A percentile compares a stretch with the other conserved stretches of the same genome.
phyloP scores from a whole-genome alignment of 2,329 filamentous ascomycete genomes.

The Fusarium concolor region DNA sequence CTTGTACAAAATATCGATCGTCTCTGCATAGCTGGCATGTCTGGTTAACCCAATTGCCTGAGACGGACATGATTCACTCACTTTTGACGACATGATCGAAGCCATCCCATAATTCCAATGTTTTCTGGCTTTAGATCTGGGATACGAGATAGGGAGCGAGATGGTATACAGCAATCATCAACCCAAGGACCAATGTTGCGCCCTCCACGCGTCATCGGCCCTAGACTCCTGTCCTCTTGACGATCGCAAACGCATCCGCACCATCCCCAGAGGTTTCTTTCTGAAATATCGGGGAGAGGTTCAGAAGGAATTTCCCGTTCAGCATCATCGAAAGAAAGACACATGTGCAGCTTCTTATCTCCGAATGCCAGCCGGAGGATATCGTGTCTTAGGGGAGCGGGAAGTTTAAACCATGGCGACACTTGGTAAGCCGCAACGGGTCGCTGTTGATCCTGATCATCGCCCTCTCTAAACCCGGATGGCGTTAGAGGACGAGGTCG shows the following conservation, averaged over 20 bases:
- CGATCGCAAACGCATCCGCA: neutral
- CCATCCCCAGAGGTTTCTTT: neutral
- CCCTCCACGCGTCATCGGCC: neutral
- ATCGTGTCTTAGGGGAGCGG: neutral
- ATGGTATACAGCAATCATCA: neutral
- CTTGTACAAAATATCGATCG: constrained; percentile 1
- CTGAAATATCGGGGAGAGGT: no score
- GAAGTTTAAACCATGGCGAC: neutral
- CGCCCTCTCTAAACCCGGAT: neutral
- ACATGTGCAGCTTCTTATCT: neutral
- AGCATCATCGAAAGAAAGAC: neutral
- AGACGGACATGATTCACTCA: neutral
- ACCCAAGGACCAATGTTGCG: neutral
- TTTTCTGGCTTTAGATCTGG: neutral
- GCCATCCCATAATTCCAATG: neutral
- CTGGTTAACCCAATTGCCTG: neutral
- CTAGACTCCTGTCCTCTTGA: neutral
- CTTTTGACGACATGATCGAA: constrained; percentile 15
- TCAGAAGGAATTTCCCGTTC: no score
- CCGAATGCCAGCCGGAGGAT: constrained; percentile 1
- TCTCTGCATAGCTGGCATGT: constrained; percentile 8
- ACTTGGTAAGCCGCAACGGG: neutral
- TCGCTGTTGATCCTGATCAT: neutral
- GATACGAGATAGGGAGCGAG: no score
- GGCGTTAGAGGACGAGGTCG: neutral